Percentiles rank a stretch among this genome's conserved stretches.
phyloP scores from a whole-genome alignment of 768 basidiomycete species.

The Termitomyces sp. region DNA sequence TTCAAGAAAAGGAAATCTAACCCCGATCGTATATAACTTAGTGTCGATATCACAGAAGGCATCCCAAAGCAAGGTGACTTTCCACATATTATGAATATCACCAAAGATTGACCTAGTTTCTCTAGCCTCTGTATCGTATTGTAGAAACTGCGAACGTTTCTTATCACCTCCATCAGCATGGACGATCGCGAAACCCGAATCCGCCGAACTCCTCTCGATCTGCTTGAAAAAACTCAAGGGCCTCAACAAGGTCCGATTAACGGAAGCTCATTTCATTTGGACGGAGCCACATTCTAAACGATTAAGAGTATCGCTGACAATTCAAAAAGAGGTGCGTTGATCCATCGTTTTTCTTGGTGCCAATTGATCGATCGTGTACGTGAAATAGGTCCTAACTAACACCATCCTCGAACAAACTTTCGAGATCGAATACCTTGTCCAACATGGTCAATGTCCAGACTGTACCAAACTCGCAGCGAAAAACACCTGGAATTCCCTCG shows the following conservation, averaged over 20 bases:
- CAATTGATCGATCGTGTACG: background rate
- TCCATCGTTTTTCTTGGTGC: background rate
- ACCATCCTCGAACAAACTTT: constrained; percentile 98
- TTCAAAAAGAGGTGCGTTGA: constrained; percentile 89
- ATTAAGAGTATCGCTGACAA: constrained; percentile 88
- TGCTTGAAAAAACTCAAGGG: constrained; percentile 96
- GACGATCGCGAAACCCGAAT: constrained; percentile 86
- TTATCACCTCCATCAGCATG: constrained; percentile 87
- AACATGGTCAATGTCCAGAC: constrained; percentile 92
- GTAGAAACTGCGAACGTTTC: constrained; percentile 95
- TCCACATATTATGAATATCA: background rate
- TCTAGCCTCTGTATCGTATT: constrained; percentile 85
- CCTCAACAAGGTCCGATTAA: constrained; percentile 88
- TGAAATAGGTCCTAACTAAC: constrained; percentile 77
- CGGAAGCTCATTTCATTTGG: constrained; percentile 99
- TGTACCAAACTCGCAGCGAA: constrained; percentile 95
- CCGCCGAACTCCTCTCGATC: constrained; percentile 88
- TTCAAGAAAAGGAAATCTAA: background rate
- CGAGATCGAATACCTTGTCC: constrained; percentile 93
- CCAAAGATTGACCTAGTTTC: background rate
- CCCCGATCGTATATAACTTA: constrained; percentile 24
- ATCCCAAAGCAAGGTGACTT: constrained; percentile 90
- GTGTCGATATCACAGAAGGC: constrained; percentile 96
- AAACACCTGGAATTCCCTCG: constrained; percentile 97
- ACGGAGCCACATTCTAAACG: constrained; percentile 98